phyloP scores from a whole-genome alignment of 495 filamentous ascomycete species.

The Aspergillus sparsus region DNA sequence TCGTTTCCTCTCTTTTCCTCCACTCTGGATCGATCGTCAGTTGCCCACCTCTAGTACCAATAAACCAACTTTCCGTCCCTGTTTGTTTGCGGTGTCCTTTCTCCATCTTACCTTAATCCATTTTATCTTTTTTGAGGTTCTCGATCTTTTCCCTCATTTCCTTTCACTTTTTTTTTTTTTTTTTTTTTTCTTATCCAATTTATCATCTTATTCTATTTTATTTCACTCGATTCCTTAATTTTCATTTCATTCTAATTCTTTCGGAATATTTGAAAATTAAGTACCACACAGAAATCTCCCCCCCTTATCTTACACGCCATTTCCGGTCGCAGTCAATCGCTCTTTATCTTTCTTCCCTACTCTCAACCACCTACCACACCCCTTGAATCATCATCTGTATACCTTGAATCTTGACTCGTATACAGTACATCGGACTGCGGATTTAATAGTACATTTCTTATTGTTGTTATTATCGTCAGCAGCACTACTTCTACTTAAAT shows the following conservation, averaged over 20 bases:
- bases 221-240: constrained; percentile 4
- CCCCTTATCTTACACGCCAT: background rate
- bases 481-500: constrained; percentile 8
- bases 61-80: constrained; percentile 8
- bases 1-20: constrained; percentile 14
- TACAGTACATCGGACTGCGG: no score
- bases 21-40: constrained; percentile 19
- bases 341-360: background rate
- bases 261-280: background rate
- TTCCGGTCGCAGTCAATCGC: background rate
- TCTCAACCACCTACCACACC: background rate
- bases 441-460: no score
- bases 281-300: background rate
- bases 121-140: background rate
- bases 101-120: constrained; percentile 7
- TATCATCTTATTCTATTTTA: background rate
- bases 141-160: constrained; percentile 10
- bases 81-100: constrained; percentile 10
- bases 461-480: constrained; percentile 6
- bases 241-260: constrained; percentile 2
- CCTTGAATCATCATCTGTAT: background rate
- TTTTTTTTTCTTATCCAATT: constrained; percentile 5
- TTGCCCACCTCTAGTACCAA: constrained; percentile 3
- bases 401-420: background rate
- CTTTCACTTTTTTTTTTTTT: constrained; percentile 6